A percentile compares a stretch with the other conserved stretches of the same genome.
These are phyloP conservation scores for Platanus orientalis DNA, from an alignment of 164 flowering plant genomes.

Conservation along the genomic window DNA sequence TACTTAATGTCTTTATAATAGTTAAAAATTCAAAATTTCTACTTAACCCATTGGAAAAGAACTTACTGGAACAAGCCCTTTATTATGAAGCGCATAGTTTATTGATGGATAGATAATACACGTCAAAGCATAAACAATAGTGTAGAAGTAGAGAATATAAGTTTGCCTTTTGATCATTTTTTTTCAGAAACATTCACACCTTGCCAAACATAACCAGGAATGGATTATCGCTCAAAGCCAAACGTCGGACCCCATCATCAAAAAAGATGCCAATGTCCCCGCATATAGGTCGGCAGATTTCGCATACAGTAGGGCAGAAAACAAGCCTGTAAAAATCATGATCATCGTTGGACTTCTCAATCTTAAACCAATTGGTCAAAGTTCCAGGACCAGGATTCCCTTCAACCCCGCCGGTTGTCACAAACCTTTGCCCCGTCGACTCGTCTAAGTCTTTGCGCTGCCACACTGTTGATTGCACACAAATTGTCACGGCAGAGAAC, in stretches of 20 bases:
- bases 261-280: conserved; percentile 13
- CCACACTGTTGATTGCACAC: conserved; percentile 32
- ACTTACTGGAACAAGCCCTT: too few relatives aligned
- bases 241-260: conserved; percentile 13
- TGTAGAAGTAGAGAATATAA: too few relatives aligned
- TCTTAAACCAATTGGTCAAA: conserved; percentile 25
- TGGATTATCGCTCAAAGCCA: conserved; percentile 10
- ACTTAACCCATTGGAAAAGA: too few relatives aligned
- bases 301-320: conserved; percentile 15
- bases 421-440: conserved; percentile 12
- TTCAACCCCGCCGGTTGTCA: conserved; percentile 20
- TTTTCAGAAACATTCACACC: background rate
- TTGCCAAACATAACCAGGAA: conserved; percentile 14
- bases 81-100: too few relatives aligned
- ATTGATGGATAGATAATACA: too few relatives aligned
- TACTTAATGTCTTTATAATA: too few relatives aligned
- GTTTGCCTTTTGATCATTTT: too few relatives aligned
- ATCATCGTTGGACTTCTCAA: conserved; percentile 18
- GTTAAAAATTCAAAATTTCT: too few relatives aligned
- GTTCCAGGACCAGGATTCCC: conserved; percentile 31
- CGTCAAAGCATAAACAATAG: too few relatives aligned
- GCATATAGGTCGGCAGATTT: conserved; percentile 9
- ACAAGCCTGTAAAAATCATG: conserved; percentile 19
- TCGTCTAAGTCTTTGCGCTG: conserved; percentile 12
- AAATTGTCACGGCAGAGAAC: conserved; percentile 15